These are phyloP conservation scores for Cercophora samala DNA, from an alignment of 495 filamentous ascomycete species.

Conservation along the genomic window DNA sequence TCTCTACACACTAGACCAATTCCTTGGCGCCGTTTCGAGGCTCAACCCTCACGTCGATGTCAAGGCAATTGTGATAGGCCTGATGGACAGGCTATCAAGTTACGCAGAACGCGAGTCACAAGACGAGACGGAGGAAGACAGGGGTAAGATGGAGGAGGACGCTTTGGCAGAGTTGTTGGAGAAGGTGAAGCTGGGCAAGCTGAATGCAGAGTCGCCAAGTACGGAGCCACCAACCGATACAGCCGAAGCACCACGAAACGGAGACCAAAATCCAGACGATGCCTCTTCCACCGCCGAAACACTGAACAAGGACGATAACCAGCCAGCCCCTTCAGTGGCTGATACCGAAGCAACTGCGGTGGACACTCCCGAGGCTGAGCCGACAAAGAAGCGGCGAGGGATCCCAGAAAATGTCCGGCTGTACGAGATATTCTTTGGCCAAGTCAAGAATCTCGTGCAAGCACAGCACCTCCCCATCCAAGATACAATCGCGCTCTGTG, in stretches of 20 bases:
- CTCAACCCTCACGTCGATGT: conserved; percentile 94
- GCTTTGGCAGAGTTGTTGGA: conserved; percentile 73
- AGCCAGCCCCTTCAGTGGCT: conserved; percentile 40
- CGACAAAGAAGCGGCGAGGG: conserved; percentile 57
- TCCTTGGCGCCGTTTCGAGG: conserved; percentile 84
- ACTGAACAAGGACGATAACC: conserved; percentile 28
- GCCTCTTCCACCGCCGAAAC: conserved; percentile 24
- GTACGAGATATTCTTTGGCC: conserved; percentile 97
- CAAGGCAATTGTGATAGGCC: conserved; percentile 94
- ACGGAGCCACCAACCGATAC: conserved; percentile 18
- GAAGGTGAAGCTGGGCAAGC: conserved; percentile 67
- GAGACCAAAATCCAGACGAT: conserved; percentile 22
- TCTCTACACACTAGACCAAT: conserved; percentile 89
- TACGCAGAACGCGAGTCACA: conserved; percentile 89
- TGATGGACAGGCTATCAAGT: conserved; percentile 93
- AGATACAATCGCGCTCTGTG: conserved; percentile 87
- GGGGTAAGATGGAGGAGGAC: conserved; percentile 75
- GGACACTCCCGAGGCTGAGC: conserved; percentile 38
- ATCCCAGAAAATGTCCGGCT: conserved; percentile 83
- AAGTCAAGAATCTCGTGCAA: conserved; percentile 89
- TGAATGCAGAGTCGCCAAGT: conserved; percentile 40
- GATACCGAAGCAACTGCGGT: conserved; percentile 43
- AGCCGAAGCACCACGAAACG: conserved; percentile 16
- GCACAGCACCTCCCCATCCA: conserved; percentile 87
- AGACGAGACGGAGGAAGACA: conserved; percentile 63